These are phyloP conservation scores for Zymoseptoria passerinii DNA, from an alignment of 2,329 filamentous ascomycete genomes.

Conservation along the genomic window DNA sequence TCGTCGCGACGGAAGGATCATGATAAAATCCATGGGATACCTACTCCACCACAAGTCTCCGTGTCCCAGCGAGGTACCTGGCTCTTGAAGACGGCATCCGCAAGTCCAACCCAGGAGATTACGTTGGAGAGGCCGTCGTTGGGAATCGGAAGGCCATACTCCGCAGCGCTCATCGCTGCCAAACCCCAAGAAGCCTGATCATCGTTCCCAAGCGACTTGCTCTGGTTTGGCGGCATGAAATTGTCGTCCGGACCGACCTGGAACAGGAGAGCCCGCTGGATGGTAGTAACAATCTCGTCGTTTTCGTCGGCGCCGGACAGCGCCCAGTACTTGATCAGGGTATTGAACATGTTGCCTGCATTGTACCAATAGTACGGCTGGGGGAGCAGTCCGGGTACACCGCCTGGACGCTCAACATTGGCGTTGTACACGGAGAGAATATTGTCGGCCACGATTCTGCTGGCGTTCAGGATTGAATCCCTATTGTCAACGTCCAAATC, in stretches of 20 bases:
- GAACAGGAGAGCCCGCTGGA: conserved; percentile 51
- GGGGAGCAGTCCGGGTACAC: conserved; percentile 19
- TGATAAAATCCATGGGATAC: not conserved
- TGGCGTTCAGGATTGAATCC: conserved; percentile 10
- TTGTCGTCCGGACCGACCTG: conserved; percentile 53
- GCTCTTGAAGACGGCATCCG: conserved; percentile 69
- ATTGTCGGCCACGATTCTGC: conserved; percentile 8
- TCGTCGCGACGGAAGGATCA: too few species aligned
- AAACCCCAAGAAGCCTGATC: conserved; percentile 71
- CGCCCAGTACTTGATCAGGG: conserved; percentile 61
- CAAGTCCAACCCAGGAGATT: conserved; percentile 59
- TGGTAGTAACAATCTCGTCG: conserved; percentile 50
- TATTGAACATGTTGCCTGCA: conserved; percentile 56
- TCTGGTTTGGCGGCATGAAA: conserved; percentile 47
- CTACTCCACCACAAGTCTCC: conserved; percentile 54
- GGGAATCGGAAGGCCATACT: conserved; percentile 58
- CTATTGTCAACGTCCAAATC: conserved; percentile 8
- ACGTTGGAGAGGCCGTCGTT: not conserved
- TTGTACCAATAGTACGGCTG: conserved; percentile 51
- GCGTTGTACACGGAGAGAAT: conserved; percentile 16
- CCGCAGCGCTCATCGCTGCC: conserved; percentile 70
- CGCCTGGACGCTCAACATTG: not conserved
- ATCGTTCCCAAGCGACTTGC: conserved; percentile 38
- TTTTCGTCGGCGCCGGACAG: conserved; percentile 48
- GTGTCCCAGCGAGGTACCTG: conserved; percentile 64